Conservation (phyloP, 345 rosid species). For the Euphorbia peplus region DNA sequence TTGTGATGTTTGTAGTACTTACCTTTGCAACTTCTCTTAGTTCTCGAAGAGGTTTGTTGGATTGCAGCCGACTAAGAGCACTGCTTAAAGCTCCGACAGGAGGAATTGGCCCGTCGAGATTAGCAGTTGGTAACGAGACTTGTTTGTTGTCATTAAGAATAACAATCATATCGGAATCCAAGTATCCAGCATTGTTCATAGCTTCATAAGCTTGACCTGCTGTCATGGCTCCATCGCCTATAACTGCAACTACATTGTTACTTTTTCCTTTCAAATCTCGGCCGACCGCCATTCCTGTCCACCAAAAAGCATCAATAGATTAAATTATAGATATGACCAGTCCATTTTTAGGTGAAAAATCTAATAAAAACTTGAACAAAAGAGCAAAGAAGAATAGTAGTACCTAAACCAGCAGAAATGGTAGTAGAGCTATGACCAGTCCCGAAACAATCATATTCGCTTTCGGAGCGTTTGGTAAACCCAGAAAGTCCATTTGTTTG, state of each 20-base stretch:
- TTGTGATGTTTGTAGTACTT: conserved; percentile 4
- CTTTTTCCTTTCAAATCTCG: conserved; percentile 79
- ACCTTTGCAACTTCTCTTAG: conserved; percentile 98
- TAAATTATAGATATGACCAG: no score
- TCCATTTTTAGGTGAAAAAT: no score
- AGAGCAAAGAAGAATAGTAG: conserved; percentile 8
- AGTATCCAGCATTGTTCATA: conserved; percentile 96
- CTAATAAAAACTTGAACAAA: background rate
- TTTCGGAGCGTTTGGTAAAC: conserved; percentile 84
- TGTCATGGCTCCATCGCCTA: conserved; percentile 99
- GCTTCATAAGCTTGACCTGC: conserved; percentile 99
- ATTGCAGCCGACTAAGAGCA: conserved; percentile 89
- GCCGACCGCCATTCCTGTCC: conserved; percentile 92
- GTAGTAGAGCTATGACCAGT: conserved; percentile 94
- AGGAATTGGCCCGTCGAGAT: conserved; percentile 83
- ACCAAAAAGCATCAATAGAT: no score
- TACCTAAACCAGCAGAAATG: conserved; percentile 95
- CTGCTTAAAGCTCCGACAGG: conserved; percentile 99
- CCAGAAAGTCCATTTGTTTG: conserved; percentile 90
- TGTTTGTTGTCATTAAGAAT: conserved; percentile 98
- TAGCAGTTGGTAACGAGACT: conserved; percentile 94
- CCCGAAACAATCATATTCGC: conserved; percentile 93
- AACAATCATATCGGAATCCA: conserved; percentile 95
- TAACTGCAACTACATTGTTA: conserved; percentile 75
- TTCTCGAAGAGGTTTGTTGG: conserved; percentile 89